phyloP scores from a whole-genome alignment of 2,329 filamentous ascomycete genomes.

The Conoideocrella luteorostrata region DNA sequence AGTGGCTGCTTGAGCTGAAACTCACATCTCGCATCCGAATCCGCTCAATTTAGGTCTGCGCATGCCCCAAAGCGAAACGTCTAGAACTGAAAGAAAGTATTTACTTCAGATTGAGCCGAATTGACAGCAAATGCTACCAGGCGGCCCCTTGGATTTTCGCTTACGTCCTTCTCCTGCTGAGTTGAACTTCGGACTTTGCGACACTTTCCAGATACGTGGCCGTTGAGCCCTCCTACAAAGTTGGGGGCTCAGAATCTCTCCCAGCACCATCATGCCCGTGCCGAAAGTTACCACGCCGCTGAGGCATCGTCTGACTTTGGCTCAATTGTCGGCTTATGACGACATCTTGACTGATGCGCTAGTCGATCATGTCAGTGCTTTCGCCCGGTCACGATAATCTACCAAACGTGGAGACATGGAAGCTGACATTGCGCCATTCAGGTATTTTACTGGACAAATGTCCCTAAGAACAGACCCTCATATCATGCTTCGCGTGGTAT shows the following conservation, averaged over 20 bases:
- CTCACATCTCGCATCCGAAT: neutral
- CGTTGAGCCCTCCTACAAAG: neutral
- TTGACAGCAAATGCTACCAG: neutral
- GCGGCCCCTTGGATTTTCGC: too few relatives aligned
- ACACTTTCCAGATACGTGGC: neutral
- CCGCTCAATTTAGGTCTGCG: neutral
- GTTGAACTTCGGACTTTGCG: neutral
- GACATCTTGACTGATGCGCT: constrained; percentile 93
- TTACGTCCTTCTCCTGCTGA: too few relatives aligned
- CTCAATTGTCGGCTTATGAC: constrained; percentile 87
- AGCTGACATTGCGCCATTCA: constrained; percentile 31
- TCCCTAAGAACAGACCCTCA: constrained; percentile 85
- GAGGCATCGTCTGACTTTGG: constrained; percentile 72
- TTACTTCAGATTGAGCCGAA: too few relatives aligned
- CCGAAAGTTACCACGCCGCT: constrained; percentile 26
- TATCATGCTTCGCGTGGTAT: constrained; percentile 81
- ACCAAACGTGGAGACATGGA: too few relatives aligned
- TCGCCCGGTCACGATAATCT: too few relatives aligned
- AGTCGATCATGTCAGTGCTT: constrained; percentile 75
- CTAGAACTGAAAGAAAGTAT: neutral
- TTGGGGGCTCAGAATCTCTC: neutral
- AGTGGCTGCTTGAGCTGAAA: neutral
- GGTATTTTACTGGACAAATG: constrained; percentile 95
- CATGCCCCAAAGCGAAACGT: neutral
- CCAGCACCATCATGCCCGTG: constrained; percentile 26